phyloP scores from a whole-genome alignment of 345 rosid genomes.

The Pugionium cornutum region DNA sequence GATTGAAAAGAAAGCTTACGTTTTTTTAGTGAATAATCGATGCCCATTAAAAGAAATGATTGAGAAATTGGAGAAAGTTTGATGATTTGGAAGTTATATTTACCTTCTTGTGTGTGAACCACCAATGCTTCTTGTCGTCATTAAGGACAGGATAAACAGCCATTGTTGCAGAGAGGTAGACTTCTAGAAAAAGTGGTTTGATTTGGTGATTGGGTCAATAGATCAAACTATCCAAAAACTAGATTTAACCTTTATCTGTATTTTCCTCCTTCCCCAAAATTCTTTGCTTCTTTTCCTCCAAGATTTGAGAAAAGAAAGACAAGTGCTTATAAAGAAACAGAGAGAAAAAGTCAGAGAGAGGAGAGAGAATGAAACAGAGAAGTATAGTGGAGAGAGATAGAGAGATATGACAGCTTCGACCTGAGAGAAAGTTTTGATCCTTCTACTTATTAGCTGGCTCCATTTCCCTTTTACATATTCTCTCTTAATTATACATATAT shows the following conservation, averaged over 20 bases:
- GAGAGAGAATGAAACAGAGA: slow-evolving; percentile 11
- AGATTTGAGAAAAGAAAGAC: slow-evolving; percentile 41
- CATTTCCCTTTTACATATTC: slow-evolving; percentile 44
- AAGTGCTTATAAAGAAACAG: slow-evolving; percentile 41
- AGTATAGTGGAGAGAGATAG: slow-evolving; percentile 11
- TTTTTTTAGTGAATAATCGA: neutral
- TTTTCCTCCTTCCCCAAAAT: slow-evolving; percentile 25
- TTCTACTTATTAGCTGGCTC: slow-evolving; percentile 46
- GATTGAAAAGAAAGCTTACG: neutral
- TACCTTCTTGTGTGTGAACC: slow-evolving; percentile 43
- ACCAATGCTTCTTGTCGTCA: slow-evolving; percentile 46
- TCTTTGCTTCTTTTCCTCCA: slow-evolving; percentile 37
- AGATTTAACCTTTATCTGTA: slow-evolving; percentile 5
- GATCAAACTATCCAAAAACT: slow-evolving; percentile 4
- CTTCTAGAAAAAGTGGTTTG: neutral
- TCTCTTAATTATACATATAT: slow-evolving; percentile 38
- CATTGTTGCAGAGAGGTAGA: slow-evolving; percentile 18
- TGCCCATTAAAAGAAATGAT: neutral
- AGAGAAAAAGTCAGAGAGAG: slow-evolving; percentile 17
- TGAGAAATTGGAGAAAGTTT: slow-evolving; percentile 1
- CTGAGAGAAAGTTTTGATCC: slow-evolving; percentile 68
- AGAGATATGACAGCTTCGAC: slow-evolving; percentile 77
- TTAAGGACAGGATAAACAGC: slow-evolving; percentile 40
- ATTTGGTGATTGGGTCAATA: slow-evolving; percentile 14
- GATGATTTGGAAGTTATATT: slow-evolving; percentile 3